Evolutionary conservation across 164 flowering plant genomes (phyloP).

Genomic region (Vitis rotundifolia): DNA sequence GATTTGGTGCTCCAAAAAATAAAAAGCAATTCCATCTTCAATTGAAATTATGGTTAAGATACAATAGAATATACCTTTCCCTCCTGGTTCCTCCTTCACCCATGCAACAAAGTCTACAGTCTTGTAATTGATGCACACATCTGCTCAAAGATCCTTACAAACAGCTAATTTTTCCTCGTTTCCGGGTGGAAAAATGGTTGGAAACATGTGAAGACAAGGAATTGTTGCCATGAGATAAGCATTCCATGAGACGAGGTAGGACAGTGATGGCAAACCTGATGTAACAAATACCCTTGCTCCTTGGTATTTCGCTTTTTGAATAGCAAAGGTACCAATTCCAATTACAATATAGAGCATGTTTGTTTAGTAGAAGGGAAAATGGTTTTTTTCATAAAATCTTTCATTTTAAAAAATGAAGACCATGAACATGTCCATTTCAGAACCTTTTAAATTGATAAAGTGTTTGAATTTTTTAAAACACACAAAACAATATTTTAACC

Average conservation of each 20-base stretch:
- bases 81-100: conserved; percentile 78
- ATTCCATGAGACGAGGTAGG: not conserved
- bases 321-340: conserved; percentile 93
- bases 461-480: too few relatives aligned
- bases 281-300: conserved; percentile 85
- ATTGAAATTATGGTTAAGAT: not conserved
- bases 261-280: conserved; percentile 55
- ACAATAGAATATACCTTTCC: conserved; percentile 56
- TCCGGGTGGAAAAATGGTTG: conserved; percentile 36
- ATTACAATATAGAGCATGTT: conserved; percentile 20
- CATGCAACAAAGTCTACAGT: conserved; percentile 89
- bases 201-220: not conserved
- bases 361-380: too few relatives aligned
- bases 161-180: conserved; percentile 70
- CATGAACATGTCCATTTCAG: too few relatives aligned
- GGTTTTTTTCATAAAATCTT: too few relatives aligned
- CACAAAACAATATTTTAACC: too few relatives aligned
- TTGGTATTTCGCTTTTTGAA: conserved; percentile 77
- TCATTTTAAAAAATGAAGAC: too few relatives aligned
- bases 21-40: conserved; percentile 2
- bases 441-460: too few relatives aligned
- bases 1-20: not conserved
- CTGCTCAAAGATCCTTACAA: conserved; percentile 91
- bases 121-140: conserved; percentile 93
- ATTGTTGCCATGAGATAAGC: not conserved